Conservation (phyloP, 108 stramenopile genomes). For the Cyclotella cryptica region DNA sequence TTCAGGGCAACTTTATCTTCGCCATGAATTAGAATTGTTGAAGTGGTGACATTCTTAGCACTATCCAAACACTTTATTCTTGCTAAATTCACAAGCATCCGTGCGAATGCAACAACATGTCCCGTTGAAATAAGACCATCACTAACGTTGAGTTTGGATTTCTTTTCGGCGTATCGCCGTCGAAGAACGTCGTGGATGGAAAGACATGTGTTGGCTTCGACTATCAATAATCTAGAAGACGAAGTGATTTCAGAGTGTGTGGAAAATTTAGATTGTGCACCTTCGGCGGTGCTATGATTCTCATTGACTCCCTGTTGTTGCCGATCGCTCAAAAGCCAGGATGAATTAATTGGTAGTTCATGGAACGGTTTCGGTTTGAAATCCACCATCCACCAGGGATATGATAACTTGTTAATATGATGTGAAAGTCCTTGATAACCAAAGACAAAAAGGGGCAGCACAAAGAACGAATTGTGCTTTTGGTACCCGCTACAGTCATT, state of each 20-base stretch:
- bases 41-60: not conserved
- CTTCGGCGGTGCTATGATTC: too few relatives aligned
- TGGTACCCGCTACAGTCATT: not conserved
- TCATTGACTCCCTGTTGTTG: not conserved
- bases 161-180: conserved; percentile 2
- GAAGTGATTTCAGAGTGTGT: not conserved
- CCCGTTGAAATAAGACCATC: not conserved
- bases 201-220: conserved; percentile 3
- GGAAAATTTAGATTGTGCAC: not conserved
- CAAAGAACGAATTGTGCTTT: not conserved
- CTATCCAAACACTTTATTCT: not conserved
- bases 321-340: conserved; percentile 3
- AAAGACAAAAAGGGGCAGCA: conserved; percentile 8
- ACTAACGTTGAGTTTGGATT: not conserved
- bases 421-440: not conserved
- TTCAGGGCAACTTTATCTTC: not conserved
- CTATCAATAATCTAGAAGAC: not conserved
- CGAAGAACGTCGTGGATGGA: not conserved
- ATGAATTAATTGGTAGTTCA: conserved; percentile 6
- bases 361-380: not conserved
- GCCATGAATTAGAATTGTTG: not conserved
- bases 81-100: not conserved
- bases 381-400: not conserved
- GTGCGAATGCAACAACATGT: not conserved
- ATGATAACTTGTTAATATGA: not conserved